Base-by-base conservation (phyloP, 2,329 filamentous ascomycete genomes). In the Trichoderma brevicompactum region DNA sequence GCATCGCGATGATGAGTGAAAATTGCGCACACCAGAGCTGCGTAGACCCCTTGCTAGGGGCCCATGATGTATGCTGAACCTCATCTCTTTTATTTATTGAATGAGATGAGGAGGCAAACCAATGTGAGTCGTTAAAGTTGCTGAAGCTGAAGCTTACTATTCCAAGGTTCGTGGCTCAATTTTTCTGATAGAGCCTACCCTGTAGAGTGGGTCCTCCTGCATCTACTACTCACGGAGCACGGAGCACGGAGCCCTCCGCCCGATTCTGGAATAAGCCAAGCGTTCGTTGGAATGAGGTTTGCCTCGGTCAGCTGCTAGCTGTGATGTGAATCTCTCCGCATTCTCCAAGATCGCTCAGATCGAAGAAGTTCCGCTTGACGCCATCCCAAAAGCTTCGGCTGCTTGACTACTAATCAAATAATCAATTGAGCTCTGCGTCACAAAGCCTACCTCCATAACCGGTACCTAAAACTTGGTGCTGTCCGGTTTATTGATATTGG, bases 171-270 rank as follows among this genome's bases (percentile, higher is more conserved):
- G n/a, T 13, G n/a, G 36, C 17, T 43, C 2, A 34, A 19, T n/a
- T 63, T 63, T 54, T 54, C 32, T 6, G 40, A 44, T 19, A 23
- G 10, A 19, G 17, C 44, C 49, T 63, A 63, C 59, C 59, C 59
- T 63, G 40, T 1, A 54, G n/a, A 32, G 59, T 46, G 59, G 59
- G 17, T 2, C 49, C 4, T n/a, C 2, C 6, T 23, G 43, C 32
- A 17, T 44, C 2, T 46, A 15, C 7, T 17, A 5, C 23, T 2
- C 5, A 28, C 23, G 23, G 23, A 28, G 23, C 5, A 28, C 23
- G 23, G 23, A 28, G 23, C 23, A 28, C 23, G 23, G 23, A 28
- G 23, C 5, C 23, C 23, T 28, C 23, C 23, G 23, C 32, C 28
- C 3, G 28, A 13, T 63, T 54, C 59, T 38, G 23, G 23, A 28